Conservation (phyloP, 306 rosid genomes). For the Benincasa hispida region DNA sequence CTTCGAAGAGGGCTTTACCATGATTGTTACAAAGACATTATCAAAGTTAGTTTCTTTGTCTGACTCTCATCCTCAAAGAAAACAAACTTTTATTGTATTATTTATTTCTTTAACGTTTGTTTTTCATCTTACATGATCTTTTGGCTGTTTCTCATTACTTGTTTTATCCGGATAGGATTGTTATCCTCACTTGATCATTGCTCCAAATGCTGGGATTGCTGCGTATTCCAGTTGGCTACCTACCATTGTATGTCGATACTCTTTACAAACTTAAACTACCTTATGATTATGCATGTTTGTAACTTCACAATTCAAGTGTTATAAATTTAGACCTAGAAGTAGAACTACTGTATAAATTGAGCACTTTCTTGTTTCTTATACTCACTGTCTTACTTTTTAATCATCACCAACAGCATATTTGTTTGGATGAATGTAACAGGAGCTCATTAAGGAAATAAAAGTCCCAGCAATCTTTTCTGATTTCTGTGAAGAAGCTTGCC, state of each 20-base stretch:
- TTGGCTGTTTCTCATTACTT: conserved; percentile 3
- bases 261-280: not conserved
- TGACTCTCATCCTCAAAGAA: not conserved
- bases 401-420: not conserved
- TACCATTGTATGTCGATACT: conserved; percentile 41
- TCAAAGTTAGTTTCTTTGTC: conserved; percentile 29
- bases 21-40: conserved; percentile 52
- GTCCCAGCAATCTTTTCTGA: conserved; percentile 64
- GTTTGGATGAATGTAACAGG: conserved; percentile 28
- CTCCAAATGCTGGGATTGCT: conserved; percentile 87
- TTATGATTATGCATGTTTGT: not conserved
- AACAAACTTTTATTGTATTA: not conserved
- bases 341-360: not conserved
- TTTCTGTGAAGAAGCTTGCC: conserved; percentile 93
- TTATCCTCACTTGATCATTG: conserved; percentile 57
- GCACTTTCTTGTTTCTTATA: not conserved
- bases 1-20: conserved; percentile 75
- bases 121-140: not conserved
- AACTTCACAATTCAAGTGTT: not conserved
- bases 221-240: conserved; percentile 88
- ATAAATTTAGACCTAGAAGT: not conserved
- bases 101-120: not conserved
- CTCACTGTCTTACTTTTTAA: not conserved
- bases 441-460: conserved; percentile 37
- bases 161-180: conserved; percentile 28